Conservation (phyloP, 345 rosid species). For the Heritiera fomes region DNA sequence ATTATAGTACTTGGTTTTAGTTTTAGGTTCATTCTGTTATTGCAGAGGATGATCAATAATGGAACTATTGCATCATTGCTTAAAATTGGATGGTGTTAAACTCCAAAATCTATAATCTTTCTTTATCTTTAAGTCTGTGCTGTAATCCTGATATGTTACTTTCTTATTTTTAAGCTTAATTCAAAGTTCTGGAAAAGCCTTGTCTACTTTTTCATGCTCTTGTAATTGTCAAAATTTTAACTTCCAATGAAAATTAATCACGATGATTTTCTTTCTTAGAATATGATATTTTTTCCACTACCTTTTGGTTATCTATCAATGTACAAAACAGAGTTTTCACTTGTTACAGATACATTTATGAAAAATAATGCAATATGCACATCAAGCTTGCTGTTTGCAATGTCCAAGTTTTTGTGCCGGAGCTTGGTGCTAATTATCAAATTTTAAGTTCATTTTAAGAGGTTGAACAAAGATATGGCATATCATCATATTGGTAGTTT, state of each 20-base stretch:
- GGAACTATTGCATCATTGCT: conserved; percentile 4
- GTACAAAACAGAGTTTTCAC: background rate
- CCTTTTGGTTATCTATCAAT: background rate
- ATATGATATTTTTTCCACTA: background rate
- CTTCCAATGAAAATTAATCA: conserved; percentile 1
- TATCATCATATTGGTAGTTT: background rate
- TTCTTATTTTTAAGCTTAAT: background rate
- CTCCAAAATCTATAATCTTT: background rate
- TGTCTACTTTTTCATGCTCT: background rate
- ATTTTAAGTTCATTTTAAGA: conserved; percentile 1
- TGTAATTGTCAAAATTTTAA: background rate
- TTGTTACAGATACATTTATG: background rate
- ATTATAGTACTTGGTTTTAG: background rate
- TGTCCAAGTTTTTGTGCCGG: conserved; percentile 11
- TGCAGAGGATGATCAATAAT: background rate
- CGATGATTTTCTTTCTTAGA: background rate
- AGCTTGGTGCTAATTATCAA: conserved; percentile 6
- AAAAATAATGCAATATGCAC: conserved; percentile 2
- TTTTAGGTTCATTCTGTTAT: background rate
- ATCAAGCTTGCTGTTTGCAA: conserved; percentile 20
- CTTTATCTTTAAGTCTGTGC: background rate
- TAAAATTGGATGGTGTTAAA: background rate
- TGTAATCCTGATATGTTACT: background rate
- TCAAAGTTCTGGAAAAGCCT: background rate
- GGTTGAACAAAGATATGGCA: conserved; percentile 6